Evolutionary conservation across 306 rosid species (phyloP).

Genomic region (Styphnolobium japonicum): DNA sequence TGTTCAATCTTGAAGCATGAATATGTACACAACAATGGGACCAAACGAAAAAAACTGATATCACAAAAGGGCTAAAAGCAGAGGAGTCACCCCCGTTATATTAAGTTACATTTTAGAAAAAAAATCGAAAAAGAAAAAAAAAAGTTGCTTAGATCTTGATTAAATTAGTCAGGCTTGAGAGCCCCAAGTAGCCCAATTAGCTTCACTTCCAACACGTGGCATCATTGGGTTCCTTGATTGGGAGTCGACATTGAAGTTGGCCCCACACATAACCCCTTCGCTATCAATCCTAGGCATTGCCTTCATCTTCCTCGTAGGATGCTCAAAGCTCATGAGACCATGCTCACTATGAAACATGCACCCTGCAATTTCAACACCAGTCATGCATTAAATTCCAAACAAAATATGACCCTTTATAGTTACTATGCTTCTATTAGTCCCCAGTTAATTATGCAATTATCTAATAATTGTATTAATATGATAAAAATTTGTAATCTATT

Average conservation of each 20-base stretch:
- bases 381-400: not conserved
- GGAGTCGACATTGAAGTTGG: conserved; percentile 80
- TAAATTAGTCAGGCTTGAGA: conserved; percentile 10
- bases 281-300: conserved; percentile 95
- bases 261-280: conserved; percentile 93
- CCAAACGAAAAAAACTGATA: not conserved
- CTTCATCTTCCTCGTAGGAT: conserved; percentile 85
- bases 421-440: not conserved
- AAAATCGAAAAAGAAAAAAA: not conserved
- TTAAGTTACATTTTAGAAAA: not conserved
- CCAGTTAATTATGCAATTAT: not conserved
- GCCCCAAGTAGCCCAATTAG: conserved; percentile 86
- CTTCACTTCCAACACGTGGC: conserved; percentile 99
- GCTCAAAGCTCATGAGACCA: conserved; percentile 81
- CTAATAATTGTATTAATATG: not conserved
- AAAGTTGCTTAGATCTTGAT: not conserved
- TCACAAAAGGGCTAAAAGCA: not conserved
- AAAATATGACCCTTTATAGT: not conserved
- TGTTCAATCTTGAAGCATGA: conserved; percentile 4
- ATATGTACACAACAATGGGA: conserved; percentile 17
- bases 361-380: conserved; percentile 47
- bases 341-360: conserved; percentile 86
- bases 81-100: not conserved
- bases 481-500: not conserved
- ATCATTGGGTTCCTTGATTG: conserved; percentile 59